A percentile compares a stretch with the other conserved stretches of the same genome.
Conservation (phyloP, 352 stramenopile genomes). For the Globisporangium cystogenes region DNA sequence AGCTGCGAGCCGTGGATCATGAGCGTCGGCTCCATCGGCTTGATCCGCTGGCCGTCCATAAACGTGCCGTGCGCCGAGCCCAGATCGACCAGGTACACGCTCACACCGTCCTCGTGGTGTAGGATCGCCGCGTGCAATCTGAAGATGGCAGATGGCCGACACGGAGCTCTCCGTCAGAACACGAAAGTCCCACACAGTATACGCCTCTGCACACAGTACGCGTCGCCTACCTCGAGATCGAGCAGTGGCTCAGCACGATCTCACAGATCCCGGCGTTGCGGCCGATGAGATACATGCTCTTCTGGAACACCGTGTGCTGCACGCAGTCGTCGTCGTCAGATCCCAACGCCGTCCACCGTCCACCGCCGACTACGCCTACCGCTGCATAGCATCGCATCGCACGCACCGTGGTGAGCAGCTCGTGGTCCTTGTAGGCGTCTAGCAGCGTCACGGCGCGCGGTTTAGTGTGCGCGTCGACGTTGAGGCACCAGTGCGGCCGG, state of each 20-base stretch:
- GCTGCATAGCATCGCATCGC: too few relatives aligned
- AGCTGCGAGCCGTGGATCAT: conserved; percentile 55
- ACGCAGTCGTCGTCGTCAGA: background rate
- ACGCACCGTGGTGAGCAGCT: conserved; percentile 67
- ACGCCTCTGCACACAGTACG: too few relatives aligned
- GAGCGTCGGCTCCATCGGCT: conserved; percentile 61
- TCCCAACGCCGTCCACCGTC: too few relatives aligned
- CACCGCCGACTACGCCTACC: too few relatives aligned
- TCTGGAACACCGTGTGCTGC: conserved; percentile 75
- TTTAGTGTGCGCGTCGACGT: conserved; percentile 23
- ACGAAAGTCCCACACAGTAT: too few relatives aligned
- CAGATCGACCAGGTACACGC: conserved; percentile 68
- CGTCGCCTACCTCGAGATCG: conserved; percentile 42
- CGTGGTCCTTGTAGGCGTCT: conserved; percentile 81
- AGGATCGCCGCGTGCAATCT: conserved; percentile 68
- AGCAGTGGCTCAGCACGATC: conserved; percentile 79
- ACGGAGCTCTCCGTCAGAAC: too few relatives aligned
- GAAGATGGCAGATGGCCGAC: background rate
- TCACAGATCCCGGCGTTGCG: conserved; percentile 72
- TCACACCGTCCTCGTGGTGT: conserved; percentile 66
- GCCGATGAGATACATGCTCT: conserved; percentile 70
- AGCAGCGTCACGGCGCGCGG: conserved; percentile 56
- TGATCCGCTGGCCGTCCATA: conserved; percentile 55
- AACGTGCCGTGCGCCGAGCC: conserved; percentile 77
- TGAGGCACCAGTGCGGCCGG: conserved; percentile 40